Percentiles rank a stretch among this genome's conserved stretches.
These are phyloP conservation scores for Paramecium primaurelia DNA, from an alignment of 73 alveolate species.

Conservation along the genomic window DNA sequence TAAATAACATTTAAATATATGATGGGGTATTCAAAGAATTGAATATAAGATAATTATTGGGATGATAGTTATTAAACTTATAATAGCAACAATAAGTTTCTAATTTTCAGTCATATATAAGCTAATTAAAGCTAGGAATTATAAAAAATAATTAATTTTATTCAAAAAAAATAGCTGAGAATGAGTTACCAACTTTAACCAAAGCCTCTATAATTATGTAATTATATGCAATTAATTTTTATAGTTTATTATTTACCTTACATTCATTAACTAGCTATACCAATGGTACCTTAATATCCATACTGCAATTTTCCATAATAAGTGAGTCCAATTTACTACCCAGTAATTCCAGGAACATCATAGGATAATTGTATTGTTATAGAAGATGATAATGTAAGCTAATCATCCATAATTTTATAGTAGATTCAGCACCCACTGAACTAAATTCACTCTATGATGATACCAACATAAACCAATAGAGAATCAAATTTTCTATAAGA, in stretches of 20 bases:
- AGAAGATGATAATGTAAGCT: conserved; percentile 21
- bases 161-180: conserved; percentile 3
- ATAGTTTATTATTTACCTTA: background rate
- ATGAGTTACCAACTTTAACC: conserved; percentile 1
- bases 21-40: background rate
- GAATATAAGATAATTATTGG: background rate
- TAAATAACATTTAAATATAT: background rate
- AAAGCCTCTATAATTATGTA: background rate
- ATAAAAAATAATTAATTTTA: background rate
- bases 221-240: background rate
- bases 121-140: background rate
- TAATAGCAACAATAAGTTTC: background rate
- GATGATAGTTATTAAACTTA: background rate
- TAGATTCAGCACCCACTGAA: background rate
- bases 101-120: background rate
- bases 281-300: background rate
- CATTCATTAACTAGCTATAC: background rate
- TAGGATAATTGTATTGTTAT: conserved; percentile 34
- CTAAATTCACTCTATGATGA: background rate
- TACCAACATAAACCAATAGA: background rate
- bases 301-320: background rate
- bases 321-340: background rate
- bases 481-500: background rate
- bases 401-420: background rate
- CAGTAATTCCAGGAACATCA: background rate